phyloP scores from a whole-genome alignment of 2,329 filamentous ascomycete genomes.

The Fusarium brevicatenulatum region DNA sequence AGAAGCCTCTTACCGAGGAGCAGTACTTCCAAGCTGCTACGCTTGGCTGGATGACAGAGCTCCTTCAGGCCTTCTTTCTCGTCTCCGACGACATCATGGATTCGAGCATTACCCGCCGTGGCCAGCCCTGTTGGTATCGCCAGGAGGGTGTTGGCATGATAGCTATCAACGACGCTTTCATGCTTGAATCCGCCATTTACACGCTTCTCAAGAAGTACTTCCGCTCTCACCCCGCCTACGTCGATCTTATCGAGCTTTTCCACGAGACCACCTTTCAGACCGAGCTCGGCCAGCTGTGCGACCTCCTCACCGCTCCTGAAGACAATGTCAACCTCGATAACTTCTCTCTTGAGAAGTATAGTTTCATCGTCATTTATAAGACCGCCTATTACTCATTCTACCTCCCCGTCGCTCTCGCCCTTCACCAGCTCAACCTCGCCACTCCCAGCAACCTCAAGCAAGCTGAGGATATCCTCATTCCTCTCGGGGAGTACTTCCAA shows the following conservation, averaged over 20 bases:
- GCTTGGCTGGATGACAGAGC: constrained; percentile 96
- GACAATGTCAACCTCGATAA: constrained; percentile 92
- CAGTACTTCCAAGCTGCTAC: constrained; percentile 90
- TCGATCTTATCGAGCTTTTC: constrained; percentile 95
- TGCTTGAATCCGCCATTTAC: constrained; percentile 94
- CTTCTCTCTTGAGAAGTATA: constrained; percentile 95
- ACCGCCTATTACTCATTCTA: constrained; percentile 99
- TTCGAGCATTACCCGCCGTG: constrained; percentile 90
- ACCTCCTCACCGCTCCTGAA: constrained; percentile 95
- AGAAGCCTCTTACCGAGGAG: constrained; percentile 74
- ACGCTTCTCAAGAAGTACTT: constrained; percentile 93
- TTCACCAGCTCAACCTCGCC: constrained; percentile 86
- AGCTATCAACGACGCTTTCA: constrained; percentile 98
- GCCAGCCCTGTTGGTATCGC: constrained; percentile 96
- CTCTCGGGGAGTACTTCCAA: constrained; percentile 99
- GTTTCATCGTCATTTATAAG: constrained; percentile 99
- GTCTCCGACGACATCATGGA: constrained; percentile 99
- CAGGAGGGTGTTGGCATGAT: constrained; percentile 90
- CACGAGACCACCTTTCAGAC: constrained; percentile 95
- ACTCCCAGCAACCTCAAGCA: constrained; percentile 89
- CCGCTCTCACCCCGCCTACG: constrained; percentile 84
- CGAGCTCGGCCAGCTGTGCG: constrained; percentile 93
- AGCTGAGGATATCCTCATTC: constrained; percentile 91
- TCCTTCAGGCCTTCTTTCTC: constrained; percentile 98
- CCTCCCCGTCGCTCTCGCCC: constrained; percentile 90